Evolutionary conservation across 1,139 yeast genomes (phyloP).

Genomic region (Candida smagusa): DNA sequence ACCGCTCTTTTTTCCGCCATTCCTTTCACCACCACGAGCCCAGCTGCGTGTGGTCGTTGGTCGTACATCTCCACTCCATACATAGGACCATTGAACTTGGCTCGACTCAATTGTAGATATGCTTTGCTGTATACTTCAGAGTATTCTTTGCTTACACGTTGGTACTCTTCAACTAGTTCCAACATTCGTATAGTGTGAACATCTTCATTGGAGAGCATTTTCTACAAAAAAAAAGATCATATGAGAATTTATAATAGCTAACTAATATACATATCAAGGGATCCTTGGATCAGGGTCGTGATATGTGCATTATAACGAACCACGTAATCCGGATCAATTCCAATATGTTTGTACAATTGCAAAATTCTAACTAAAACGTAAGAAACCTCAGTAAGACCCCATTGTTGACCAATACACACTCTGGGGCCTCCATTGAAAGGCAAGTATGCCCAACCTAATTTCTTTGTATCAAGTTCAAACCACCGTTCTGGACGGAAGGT

Average conservation of each 20-base stretch:
- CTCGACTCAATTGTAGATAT: constrained; percentile 36
- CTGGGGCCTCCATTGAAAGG: constrained; percentile 63
- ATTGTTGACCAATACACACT: constrained; percentile 60
- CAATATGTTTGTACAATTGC: constrained; percentile 9
- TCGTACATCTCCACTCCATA: constrained; percentile 27
- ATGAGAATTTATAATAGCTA: background rate
- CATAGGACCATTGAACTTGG: constrained; percentile 22
- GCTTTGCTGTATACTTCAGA: constrained; percentile 28
- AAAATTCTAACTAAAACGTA: constrained; percentile 41
- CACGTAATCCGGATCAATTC: background rate
- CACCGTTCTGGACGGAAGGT: constrained; percentile 52
- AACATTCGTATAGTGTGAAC: constrained; percentile 21
- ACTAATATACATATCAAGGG: constrained; percentile 2
- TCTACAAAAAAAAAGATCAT: too few species aligned
- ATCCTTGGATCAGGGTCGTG: constrained; percentile 19
- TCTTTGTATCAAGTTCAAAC: constrained; percentile 25
- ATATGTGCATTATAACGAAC: too few species aligned
- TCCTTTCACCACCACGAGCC: constrained; percentile 21
- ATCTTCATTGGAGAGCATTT: constrained; percentile 11
- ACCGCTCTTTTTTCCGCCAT: constrained; percentile 13
- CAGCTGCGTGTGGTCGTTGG: constrained; percentile 27
- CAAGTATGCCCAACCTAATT: constrained; percentile 48
- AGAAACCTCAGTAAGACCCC: constrained; percentile 54
- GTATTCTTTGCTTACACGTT: constrained; percentile 17
- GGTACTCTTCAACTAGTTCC: constrained; percentile 29